phyloP scores from a whole-genome alignment of 495 filamentous ascomycete species.

The Umbilicaria muhlenbergii region DNA sequence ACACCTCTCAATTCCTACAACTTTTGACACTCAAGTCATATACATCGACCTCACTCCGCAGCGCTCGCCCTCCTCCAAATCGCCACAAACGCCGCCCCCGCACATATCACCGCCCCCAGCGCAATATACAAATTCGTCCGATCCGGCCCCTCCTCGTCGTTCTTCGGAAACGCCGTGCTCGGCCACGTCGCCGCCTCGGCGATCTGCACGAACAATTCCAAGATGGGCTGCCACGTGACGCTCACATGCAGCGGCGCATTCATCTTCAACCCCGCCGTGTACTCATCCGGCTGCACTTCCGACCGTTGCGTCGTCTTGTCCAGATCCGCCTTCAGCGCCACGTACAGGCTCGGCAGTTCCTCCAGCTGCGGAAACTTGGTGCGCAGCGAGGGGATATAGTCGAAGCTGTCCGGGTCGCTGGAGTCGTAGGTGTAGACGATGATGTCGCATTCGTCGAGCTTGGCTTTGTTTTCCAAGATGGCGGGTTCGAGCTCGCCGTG shows the following conservation, averaged over 20 bases:
- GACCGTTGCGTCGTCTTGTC: slow-evolving; percentile 89
- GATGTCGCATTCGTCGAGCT: slow-evolving; percentile 85
- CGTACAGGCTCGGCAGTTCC: slow-evolving; percentile 75
- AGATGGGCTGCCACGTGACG: slow-evolving; percentile 78
- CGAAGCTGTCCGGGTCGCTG: slow-evolving; percentile 85
- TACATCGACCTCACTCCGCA: slow-evolving; percentile 14
- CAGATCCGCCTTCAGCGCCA: slow-evolving; percentile 82
- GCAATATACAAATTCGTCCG: slow-evolving; percentile 75
- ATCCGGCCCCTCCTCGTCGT: slow-evolving; percentile 60
- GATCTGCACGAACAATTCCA: slow-evolving; percentile 75
- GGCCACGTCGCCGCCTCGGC: slow-evolving; percentile 88
- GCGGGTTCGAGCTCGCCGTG: slow-evolving; percentile 91
- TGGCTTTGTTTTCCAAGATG: slow-evolving; percentile 78
- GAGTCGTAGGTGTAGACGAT: slow-evolving; percentile 95
- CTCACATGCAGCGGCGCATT: slow-evolving; percentile 81
- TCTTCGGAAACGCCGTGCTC: slow-evolving; percentile 72
- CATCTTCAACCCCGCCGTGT: slow-evolving; percentile 64
- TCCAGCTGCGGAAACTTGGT: slow-evolving; percentile 68
- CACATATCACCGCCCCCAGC: slow-evolving; percentile 63
- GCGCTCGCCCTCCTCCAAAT: slow-evolving; percentile 39
- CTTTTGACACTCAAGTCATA: not conserved
- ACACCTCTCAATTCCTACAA: too few species aligned
- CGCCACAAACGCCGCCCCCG: slow-evolving; percentile 64
- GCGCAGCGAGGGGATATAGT: slow-evolving; percentile 72
- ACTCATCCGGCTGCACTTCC: slow-evolving; percentile 84